Evolutionary conservation across 768 basidiomycete species (phyloP).

Genomic region (Podaxis carcinomalis): DNA sequence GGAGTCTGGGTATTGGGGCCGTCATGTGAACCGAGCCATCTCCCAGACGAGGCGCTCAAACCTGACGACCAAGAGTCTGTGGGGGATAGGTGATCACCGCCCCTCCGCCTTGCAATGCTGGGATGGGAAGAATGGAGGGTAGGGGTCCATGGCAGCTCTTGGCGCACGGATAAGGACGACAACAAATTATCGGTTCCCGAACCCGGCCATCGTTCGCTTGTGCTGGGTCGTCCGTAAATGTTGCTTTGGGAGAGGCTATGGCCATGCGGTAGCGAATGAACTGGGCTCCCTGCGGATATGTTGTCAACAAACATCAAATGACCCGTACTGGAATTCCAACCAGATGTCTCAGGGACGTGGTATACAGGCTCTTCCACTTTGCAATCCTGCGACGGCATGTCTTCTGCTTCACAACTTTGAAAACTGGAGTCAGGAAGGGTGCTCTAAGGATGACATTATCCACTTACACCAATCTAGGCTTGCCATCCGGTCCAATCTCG

Average conservation of each 20-base stretch:
- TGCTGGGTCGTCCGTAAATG: constrained; percentile 14
- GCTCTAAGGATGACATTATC: background rate
- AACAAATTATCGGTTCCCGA: constrained; percentile 8
- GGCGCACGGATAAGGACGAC: constrained; percentile 6
- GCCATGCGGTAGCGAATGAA: constrained; percentile 23
- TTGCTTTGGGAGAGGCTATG: constrained; percentile 5
- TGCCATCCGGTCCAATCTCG: constrained; percentile 68
- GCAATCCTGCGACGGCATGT: constrained; percentile 39
- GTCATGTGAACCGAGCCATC: constrained; percentile 11
- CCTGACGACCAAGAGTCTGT: constrained; percentile 5
- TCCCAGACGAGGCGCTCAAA: background rate
- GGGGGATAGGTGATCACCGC: background rate
- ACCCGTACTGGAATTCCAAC: constrained; percentile 5
- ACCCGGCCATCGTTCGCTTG: constrained; percentile 13
- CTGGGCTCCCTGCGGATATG: constrained; percentile 27
- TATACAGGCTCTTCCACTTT: constrained; percentile 46
- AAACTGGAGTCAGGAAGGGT: constrained; percentile 10
- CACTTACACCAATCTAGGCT: constrained; percentile 60
- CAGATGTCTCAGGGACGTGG: constrained; percentile 32
- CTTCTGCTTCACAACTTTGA: constrained; percentile 39
- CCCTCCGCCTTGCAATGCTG: constrained; percentile 3
- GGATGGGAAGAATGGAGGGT: constrained; percentile 8
- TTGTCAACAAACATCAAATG: constrained; percentile 25
- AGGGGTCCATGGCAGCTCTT: constrained; percentile 5
- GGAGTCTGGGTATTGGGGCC: background rate